Base-by-base conservation (phyloP, 2,329 filamentous ascomycete genomes). In the Calonectria pteridis region DNA sequence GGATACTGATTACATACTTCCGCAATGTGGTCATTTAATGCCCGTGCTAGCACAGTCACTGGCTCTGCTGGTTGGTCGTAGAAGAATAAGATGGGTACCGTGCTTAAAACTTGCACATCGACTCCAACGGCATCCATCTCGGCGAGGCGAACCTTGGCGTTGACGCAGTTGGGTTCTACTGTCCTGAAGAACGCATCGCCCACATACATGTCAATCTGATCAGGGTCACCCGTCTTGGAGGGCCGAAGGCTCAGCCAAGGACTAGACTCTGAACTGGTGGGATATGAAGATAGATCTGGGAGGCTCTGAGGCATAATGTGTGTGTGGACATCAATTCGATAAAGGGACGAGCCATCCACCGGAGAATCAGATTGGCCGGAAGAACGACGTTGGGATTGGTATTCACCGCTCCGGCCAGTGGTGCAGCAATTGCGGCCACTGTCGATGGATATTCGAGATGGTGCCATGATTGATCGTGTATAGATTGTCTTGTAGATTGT, bases 171-270 rank as follows among this genome's bases (percentile, higher is more conserved):
- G n/a, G 55, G 55, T 6, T 62, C 55, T 62, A 62, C 55, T 37
- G 55, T 62, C 26, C 55, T 62, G 55, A 62, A 62, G 26, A 62
- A 62, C 4, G 23, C 4, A 28, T 62, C 55, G 23, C 55, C 55
- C 20, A 62, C 55, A 16, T 62, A 62, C 55, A 62, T 62, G 23
- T 62, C 55, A 62, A 62, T 62, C 26, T 62, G 55, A 20, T 62
- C 55, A 14, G 55, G 14, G 18, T 62, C 55, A 6, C 55, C 55
- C 55, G 55, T 62, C 20, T 62, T 40, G n/a, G 55, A 62, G 7
- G 55, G 33, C 2, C 55, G 55, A 7, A 62, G 55, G 10, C 55
- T 62, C 16, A 62, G 33, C 55, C 55, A 62, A 9, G 55, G 55
- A n/a, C 55, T 62, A 20, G 33, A 62, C 5, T 62, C 55, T 40